Evolutionary conservation across 371 early-diverging fungal species (phyloP), one percentile per base, ranked within the genome.

Genomic region (Mucor racemosus): DNA sequence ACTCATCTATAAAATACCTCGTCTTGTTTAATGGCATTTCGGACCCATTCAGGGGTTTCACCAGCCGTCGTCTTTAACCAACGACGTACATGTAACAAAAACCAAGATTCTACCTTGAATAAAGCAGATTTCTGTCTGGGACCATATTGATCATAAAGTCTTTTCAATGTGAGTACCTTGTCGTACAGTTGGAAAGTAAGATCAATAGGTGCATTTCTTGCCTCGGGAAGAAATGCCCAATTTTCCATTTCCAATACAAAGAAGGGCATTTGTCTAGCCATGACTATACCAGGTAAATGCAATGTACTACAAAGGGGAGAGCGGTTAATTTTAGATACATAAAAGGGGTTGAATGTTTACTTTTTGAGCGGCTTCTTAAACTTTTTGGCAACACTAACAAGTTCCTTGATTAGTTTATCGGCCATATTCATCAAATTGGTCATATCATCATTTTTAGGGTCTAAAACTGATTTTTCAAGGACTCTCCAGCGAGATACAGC

Each of bases 101-200:
- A 90, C 90, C 90, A 90, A 3, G 81, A 81, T 46, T 87, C 88
- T 5, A 88, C 84, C 50, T 86, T 86, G 66, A 90, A 87, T 31
- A 88, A 55, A 4, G 78, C 77, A 6, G 80, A 68, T 35, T 81
- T 79, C 66, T 80, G 70, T 62, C 82, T 77, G 36, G 78, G 77
- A 1, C 84, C 82, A 69, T 78, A 74, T 60, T 78, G 78, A 62
- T 80, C 81, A 64, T 84, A 86, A 14, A 86, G 60, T 62, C 74
- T 58, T 57, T 84, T 84, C 26, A 86, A 42, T 19, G 73, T 75
- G 4, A 82, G 71, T 3, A 86, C 79, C 56, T 86, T 84, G 62
- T 84, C 76, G 34, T 86, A 86, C 15, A 86, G 62, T 14, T 82
- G 80, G 73, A 86, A 82, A 9, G 78, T 77, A 5, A 75, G 73